A percentile compares a stretch with the other conserved stretches of the same genome.
Evolutionary conservation across 257 asterid species (phyloP).

Genomic region (Solanum lycopersicoides): DNA sequence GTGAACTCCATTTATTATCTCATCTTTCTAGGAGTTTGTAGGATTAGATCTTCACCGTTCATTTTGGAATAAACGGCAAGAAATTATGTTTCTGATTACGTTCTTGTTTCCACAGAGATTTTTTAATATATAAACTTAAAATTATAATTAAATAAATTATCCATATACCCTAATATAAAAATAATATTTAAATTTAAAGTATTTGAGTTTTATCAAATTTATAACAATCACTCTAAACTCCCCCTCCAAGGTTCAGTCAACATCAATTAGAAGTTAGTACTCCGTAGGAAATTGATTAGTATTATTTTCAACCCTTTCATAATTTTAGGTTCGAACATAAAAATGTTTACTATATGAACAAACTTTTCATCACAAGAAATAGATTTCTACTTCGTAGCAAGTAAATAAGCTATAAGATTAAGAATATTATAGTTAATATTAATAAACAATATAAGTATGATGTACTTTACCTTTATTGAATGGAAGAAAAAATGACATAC

Average conservation of each 20-base stretch:
- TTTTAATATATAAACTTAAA: background rate
- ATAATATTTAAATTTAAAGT: background rate
- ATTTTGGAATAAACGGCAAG: background rate
- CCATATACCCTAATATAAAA: no score
- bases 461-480: background rate
- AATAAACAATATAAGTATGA: background rate
- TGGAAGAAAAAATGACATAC: background rate
- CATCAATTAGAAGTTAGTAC: background rate
- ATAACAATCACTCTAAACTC: background rate
- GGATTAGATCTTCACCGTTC: background rate
- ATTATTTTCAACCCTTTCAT: background rate
- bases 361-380: background rate
- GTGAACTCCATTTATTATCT: constrained; percentile 3
- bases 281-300: background rate
- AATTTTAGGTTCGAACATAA: background rate
- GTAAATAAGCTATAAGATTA: background rate
- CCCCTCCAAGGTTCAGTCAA: background rate
- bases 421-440: background rate
- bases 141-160: no score
- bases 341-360: background rate
- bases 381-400: background rate
- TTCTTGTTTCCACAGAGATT: no score
- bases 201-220: background rate
- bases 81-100: background rate
- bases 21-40: background rate